phyloP scores from a whole-genome alignment of 2,329 filamentous ascomycete species.

The Penicillium sp. region DNA sequence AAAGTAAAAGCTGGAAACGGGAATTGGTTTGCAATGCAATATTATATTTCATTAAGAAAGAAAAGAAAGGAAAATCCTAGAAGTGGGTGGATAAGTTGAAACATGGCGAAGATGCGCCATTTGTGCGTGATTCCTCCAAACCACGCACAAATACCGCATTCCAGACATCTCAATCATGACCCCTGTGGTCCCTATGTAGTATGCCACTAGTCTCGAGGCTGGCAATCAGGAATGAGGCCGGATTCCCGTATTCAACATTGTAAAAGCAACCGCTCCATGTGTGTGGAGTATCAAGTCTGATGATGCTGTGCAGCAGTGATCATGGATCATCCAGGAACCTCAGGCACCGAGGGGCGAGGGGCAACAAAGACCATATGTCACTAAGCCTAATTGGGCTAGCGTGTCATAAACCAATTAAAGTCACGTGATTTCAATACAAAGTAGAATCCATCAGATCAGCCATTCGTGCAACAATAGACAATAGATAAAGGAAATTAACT shows the following conservation, averaged over 20 bases:
- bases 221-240: slow-evolving; percentile 9
- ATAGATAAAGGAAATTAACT: not conserved
- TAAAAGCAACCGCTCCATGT: slow-evolving; percentile 2
- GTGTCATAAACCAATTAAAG: not conserved
- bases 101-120: slow-evolving; percentile 29
- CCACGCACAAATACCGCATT: slow-evolving; percentile 41
- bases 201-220: slow-evolving; percentile 4
- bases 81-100: slow-evolving; percentile 13
- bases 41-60: slow-evolving; percentile 2
- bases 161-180: slow-evolving; percentile 17
- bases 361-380: not conserved
- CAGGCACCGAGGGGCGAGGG: not conserved
- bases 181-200: slow-evolving; percentile 11
- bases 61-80: slow-evolving; percentile 15
- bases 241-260: not conserved
- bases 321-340: slow-evolving; percentile 6
- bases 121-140: slow-evolving; percentile 33
- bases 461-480: not conserved
- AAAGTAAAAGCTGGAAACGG: not conserved
- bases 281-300: not conserved
- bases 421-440: not conserved
- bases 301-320: not conserved
- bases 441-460: not conserved
- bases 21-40: not conserved
- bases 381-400: not conserved